Conservation (phyloP, 148 eudicot genomes). For the Silene uniflora region DNA sequence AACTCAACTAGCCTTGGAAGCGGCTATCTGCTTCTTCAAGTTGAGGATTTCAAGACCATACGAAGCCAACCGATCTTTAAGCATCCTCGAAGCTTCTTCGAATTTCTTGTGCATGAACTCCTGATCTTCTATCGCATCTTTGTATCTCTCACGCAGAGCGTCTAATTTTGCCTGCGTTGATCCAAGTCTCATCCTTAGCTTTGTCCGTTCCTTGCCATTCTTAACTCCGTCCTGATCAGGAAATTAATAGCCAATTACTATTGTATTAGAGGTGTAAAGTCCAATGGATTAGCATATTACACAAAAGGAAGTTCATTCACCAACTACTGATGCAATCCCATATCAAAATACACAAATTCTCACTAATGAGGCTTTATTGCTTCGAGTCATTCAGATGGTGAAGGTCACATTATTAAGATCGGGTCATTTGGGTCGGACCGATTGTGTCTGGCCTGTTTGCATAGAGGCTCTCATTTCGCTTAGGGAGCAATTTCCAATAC, state of each 20-base stretch:
- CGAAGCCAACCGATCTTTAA: constrained; percentile 54
- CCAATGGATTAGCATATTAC: neutral
- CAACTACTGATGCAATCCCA: no score
- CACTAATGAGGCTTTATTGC: no score
- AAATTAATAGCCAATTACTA: neutral
- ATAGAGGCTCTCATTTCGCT: no score
- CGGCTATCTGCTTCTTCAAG: constrained; percentile 64
- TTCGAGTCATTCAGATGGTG: neutral
- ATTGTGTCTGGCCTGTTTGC: no score
- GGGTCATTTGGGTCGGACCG: neutral
- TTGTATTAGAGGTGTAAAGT: neutral
- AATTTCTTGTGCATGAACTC: constrained; percentile 57
- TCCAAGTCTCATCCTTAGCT: constrained; percentile 72
- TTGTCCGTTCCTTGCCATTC: constrained; percentile 47
- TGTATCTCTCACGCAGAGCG: constrained; percentile 48
- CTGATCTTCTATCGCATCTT: constrained; percentile 47
- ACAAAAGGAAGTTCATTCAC: no score
- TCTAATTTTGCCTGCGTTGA: constrained; percentile 59
- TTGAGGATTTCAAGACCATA: constrained; percentile 46
- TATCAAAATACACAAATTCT: no score
- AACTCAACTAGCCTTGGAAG: constrained; percentile 4
- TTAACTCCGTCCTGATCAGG: constrained; percentile 40
- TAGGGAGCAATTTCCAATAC: no score
- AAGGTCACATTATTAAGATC: neutral
- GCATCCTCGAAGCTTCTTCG: constrained; percentile 50